phyloP scores from a whole-genome alignment of 2,329 filamentous ascomycete genomes.

The Emergomyces africanus region DNA sequence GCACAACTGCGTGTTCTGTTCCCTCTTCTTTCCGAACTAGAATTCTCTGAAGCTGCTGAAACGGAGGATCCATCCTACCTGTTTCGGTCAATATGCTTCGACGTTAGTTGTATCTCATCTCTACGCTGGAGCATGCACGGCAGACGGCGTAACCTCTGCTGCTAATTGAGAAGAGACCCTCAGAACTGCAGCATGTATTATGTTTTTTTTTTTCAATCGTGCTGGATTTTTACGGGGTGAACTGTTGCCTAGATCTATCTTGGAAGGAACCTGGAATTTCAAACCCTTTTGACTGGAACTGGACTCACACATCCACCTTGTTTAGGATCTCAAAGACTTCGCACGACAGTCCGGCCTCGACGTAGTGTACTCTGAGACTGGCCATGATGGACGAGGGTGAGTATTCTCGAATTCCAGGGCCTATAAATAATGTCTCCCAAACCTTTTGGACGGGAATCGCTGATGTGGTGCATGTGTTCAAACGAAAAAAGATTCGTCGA shows the following conservation, averaged over 20 bases:
- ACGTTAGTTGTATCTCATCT: neutral
- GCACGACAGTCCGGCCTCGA: slow-evolving; percentile 92
- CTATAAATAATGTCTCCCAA: neutral
- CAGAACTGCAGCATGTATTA: slow-evolving; percentile 2
- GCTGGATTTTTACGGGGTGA: neutral
- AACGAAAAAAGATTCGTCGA: slow-evolving; percentile 67
- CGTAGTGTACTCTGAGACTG: slow-evolving; percentile 95
- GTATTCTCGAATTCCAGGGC: slow-evolving; percentile 23
- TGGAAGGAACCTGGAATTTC: neutral
- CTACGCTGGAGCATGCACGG: neutral
- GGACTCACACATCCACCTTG: slow-evolving; percentile 67
- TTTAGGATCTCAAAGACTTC: slow-evolving; percentile 99
- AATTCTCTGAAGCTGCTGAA: neutral
- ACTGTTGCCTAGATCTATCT: neutral
- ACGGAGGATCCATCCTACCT: neutral
- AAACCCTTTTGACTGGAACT: slow-evolving; percentile 32
- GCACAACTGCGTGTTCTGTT: neutral
- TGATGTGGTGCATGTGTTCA: neutral
- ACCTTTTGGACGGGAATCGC: neutral
- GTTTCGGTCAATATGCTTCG: neutral
- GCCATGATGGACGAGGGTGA: slow-evolving; percentile 81
- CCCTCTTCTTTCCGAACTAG: neutral
- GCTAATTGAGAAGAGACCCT: neutral
- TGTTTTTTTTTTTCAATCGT: slow-evolving; percentile 9
- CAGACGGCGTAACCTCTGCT: neutral